Percentiles rank a stretch among this genome's conserved stretches.
phyloP scores from a whole-genome alignment of 768 basidiomycete species.

The Panus rudis region DNA sequence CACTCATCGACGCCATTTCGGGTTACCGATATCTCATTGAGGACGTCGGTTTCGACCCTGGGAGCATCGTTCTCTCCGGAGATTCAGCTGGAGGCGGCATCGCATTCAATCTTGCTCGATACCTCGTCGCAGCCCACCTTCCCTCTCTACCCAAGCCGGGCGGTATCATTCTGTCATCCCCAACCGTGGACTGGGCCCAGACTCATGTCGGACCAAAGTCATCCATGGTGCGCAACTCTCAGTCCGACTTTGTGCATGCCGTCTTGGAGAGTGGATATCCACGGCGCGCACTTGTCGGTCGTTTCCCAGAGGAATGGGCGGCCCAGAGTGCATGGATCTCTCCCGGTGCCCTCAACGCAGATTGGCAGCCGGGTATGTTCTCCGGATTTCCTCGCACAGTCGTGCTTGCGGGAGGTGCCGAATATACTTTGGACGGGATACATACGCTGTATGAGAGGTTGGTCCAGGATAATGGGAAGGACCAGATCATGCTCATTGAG shows the following conservation, averaged over 20 bases:
- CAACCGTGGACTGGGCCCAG: slow-evolving; percentile 17
- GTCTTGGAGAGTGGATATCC: slow-evolving; percentile 9
- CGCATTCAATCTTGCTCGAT: slow-evolving; percentile 32
- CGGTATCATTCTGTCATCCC: slow-evolving; percentile 30
- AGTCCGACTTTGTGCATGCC: slow-evolving; percentile 8
- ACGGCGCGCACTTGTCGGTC: slow-evolving; percentile 8
- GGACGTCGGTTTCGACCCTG: slow-evolving; percentile 32
- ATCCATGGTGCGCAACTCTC: background rate
- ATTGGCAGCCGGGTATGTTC: slow-evolving; percentile 13
- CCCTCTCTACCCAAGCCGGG: slow-evolving; percentile 18
- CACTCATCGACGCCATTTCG: slow-evolving; percentile 43
- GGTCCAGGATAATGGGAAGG: slow-evolving; percentile 17
- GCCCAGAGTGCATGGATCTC: slow-evolving; percentile 14
- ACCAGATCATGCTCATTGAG: slow-evolving; percentile 10
- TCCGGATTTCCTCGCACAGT: slow-evolving; percentile 23
- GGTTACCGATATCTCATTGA: slow-evolving; percentile 44
- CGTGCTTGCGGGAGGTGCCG: slow-evolving; percentile 22
- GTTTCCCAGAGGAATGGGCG: slow-evolving; percentile 1
- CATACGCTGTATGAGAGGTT: slow-evolving; percentile 19
- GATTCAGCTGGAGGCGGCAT: slow-evolving; percentile 53
- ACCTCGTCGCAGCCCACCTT: slow-evolving; percentile 22
- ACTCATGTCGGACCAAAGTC: slow-evolving; percentile 4
- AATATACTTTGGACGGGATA: slow-evolving; percentile 22
- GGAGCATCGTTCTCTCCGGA: slow-evolving; percentile 42
- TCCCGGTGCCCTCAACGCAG: slow-evolving; percentile 9